Percentiles rank a stretch among this genome's conserved stretches.
phyloP scores from a whole-genome alignment of 495 filamentous ascomycete genomes.

The Tuber umbilicatum region DNA sequence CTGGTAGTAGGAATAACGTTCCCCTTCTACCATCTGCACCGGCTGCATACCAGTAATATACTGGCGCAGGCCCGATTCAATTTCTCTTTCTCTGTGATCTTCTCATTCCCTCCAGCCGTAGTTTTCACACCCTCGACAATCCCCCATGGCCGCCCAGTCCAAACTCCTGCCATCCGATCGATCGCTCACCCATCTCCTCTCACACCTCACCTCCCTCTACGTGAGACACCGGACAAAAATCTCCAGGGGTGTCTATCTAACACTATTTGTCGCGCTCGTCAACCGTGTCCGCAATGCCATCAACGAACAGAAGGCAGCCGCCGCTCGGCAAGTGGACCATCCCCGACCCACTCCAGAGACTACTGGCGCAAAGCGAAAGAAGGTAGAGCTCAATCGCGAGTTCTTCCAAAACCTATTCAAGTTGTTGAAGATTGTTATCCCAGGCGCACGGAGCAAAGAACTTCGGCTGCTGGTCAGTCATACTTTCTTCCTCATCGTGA shows the following conservation, averaged over 20 bases:
- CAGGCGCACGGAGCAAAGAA: conserved; percentile 83
- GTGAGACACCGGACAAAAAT: conserved; percentile 78
- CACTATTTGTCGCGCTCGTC: conserved; percentile 78
- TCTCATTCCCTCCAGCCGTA: background rate
- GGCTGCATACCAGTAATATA: background rate
- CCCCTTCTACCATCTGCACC: background rate
- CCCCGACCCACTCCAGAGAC: conserved; percentile 41
- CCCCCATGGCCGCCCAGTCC: conserved; percentile 69
- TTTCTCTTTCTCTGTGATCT: background rate
- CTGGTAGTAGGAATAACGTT: conserved; percentile 1
- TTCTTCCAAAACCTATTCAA: conserved; percentile 82
- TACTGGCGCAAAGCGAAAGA: conserved; percentile 52
- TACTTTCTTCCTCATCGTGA: conserved; percentile 68
- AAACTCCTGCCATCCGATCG: conserved; percentile 62
- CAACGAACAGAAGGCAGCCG: conserved; percentile 84
- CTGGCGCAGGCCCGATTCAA: background rate
- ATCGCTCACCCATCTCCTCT: conserved; percentile 66
- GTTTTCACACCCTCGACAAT: conserved; percentile 11
- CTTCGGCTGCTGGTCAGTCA: conserved; percentile 77
- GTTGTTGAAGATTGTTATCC: conserved; percentile 79
- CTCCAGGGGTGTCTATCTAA: conserved; percentile 83
- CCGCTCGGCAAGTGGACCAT: conserved; percentile 55
- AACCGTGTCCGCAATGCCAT: conserved; percentile 89
- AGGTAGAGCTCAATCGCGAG: conserved; percentile 87
- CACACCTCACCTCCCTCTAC: conserved; percentile 68